Evolutionary conservation across 306 rosid genomes (phyloP), one percentile per base, ranked within the genome.

Genomic region (Vigna hirtella): DNA sequence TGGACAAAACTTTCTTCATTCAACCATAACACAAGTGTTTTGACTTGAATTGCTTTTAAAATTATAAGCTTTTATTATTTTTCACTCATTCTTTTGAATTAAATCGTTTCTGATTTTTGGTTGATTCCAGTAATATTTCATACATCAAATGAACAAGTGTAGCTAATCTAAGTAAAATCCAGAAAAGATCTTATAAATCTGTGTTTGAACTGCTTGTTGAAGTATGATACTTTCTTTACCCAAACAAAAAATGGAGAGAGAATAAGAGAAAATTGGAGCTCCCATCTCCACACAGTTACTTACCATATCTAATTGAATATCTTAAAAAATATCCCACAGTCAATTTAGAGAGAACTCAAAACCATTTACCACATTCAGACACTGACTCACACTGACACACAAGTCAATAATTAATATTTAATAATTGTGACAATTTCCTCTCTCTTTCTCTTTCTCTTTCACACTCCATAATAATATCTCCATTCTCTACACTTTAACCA

Each of bases 371-470:
- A 32, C 3, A 7, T 32, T 15, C 6, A 61, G 67, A 30, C 45
- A 63, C 69, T 62, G 24, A 62, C 66, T 30, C 48, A 62, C 1
- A 62, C 68, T 63, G 49, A 63, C 70, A 64, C 70, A 65, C 16
- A 65, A 1, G 30, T 40, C 70, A 65, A 40, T 40, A 38, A 59
- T 59, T 59, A 20, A 59, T 26, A 59, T 26, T 65, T 65, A 32
- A 38, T 65, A 65, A 64, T 36, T 64, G 20, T 34, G 1, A 64
- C 70, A 65, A 65, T 17, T 64, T 40, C 0, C n/a, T 17, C 30
- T 17, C 30, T 65, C 20, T 64, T 40, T 0, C 32, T n/a, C 30
- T 63, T 34, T 32, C 48, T 7, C 67, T 58, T 58, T 12, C 65
- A 28, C 43, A 61, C 45, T 40, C 45, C 45, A 40, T 38, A 40